phyloP scores from a whole-genome alignment of 2,329 filamentous ascomycete genomes.

The Berkeleyomyces basicola region DNA sequence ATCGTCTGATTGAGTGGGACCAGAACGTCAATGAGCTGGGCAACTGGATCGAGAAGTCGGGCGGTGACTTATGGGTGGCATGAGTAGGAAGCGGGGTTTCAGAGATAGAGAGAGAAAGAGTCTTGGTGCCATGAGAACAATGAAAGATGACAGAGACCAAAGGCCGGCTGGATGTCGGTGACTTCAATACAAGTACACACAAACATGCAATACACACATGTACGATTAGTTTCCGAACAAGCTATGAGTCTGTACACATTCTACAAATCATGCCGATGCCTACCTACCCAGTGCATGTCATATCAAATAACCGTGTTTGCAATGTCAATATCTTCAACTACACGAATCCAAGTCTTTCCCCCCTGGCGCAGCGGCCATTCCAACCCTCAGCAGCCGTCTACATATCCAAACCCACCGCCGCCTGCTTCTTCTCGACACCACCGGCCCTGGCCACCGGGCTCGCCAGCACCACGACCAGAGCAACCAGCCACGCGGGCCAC shows the following conservation, averaged over 20 bases:
- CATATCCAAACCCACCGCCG: not conserved
- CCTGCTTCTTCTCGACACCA: conserved; percentile 11
- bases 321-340: not conserved
- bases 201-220: not conserved
- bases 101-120: not conserved
- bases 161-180: not conserved
- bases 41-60: conserved; percentile 89
- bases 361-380: too few relatives aligned
- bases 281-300: not conserved
- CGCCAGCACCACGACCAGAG: conserved; percentile 33
- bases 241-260: too few relatives aligned
- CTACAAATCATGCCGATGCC: too few relatives aligned
- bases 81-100: conserved; percentile 23
- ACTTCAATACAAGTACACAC: not conserved
- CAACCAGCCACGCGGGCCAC: conserved; percentile 82
- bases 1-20: conserved; percentile 83
- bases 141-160: not conserved
- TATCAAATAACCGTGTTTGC: not conserved
- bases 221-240: not conserved
- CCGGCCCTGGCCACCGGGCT: conserved; percentile 19
- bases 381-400: too few relatives aligned
- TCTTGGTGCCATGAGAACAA: conserved; percentile 4
- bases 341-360: too few relatives aligned
- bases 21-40: conserved; percentile 88
- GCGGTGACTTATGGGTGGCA: conserved; percentile 90